Evolutionary conservation across 805 yeast genomes (phyloP).

Genomic region (Debaryomyces maramus): DNA sequence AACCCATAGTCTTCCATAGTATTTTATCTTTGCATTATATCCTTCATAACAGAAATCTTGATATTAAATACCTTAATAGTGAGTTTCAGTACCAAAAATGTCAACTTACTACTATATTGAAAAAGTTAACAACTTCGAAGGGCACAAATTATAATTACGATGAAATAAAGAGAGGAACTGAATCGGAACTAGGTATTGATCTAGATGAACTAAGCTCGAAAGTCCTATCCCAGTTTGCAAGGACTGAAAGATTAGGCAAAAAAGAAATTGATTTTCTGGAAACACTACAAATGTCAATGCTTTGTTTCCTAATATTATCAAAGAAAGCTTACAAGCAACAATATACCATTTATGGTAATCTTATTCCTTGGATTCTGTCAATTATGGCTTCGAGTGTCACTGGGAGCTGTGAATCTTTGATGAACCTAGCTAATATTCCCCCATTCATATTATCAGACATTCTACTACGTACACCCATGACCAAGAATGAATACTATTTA

Average conservation of each 20-base stretch:
- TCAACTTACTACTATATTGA: slow-evolving; percentile 3
- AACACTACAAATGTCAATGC: slow-evolving; percentile 4
- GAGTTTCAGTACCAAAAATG: slow-evolving; percentile 5
- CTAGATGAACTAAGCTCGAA: neutral
- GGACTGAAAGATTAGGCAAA: neutral
- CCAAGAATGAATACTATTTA: slow-evolving; percentile 28
- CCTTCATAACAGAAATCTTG: neutral
- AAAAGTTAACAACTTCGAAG: neutral
- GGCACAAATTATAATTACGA: neutral
- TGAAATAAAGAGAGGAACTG: neutral
- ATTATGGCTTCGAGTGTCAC: slow-evolving; percentile 29
- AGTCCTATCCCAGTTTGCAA: neutral
- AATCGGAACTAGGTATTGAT: neutral
- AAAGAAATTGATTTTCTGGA: neutral
- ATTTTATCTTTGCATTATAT: slow-evolving; percentile 10
- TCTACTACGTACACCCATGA: slow-evolving; percentile 36
- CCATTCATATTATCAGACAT: slow-evolving; percentile 40
- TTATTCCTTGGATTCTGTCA: slow-evolving; percentile 32
- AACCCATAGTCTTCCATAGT: slow-evolving; percentile 15
- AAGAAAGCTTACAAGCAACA: slow-evolving; percentile 2
- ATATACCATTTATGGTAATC: slow-evolving; percentile 11
- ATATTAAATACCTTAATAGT: slow-evolving; percentile 1
- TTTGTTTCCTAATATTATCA: slow-evolving; percentile 4
- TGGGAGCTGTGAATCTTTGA: slow-evolving; percentile 32
- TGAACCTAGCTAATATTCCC: slow-evolving; percentile 34